Percentiles rank a stretch among this genome's conserved stretches.
phyloP scores from a whole-genome alignment of 345 rosid species.

The Lepidium africanum region DNA sequence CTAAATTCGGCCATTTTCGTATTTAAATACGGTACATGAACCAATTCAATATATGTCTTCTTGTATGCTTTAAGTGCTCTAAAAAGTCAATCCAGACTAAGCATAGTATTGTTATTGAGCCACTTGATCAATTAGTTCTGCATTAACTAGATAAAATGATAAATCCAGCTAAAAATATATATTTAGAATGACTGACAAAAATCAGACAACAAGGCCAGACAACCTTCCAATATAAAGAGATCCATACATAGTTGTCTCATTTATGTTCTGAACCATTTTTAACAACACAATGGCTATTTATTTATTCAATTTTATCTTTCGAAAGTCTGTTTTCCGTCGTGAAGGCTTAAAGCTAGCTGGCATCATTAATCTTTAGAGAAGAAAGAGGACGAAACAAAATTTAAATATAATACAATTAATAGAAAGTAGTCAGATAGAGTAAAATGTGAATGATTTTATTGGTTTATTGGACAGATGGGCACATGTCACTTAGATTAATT shows the following conservation, averaged over 20 bases:
- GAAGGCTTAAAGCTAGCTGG: slow-evolving; percentile 24
- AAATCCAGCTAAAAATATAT: slow-evolving; percentile 14
- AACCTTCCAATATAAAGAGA: slow-evolving; percentile 9
- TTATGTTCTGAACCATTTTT: neutral
- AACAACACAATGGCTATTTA: neutral
- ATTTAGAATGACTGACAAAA: slow-evolving; percentile 4
- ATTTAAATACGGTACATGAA: slow-evolving; percentile 2
- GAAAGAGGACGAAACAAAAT: neutral
- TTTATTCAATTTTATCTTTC: neutral
- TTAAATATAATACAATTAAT: neutral
- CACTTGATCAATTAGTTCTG: slow-evolving; percentile 17
- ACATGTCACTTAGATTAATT: too few species aligned
- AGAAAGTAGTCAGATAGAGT: slow-evolving; percentile 4
- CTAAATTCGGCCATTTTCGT: neutral
- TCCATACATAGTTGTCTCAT: slow-evolving; percentile 17
- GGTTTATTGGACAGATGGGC: slow-evolving; percentile 1
- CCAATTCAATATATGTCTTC: neutral
- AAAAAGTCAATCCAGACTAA: slow-evolving; percentile 1
- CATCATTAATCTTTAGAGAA: slow-evolving; percentile 20
- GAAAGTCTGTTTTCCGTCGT: slow-evolving; percentile 11
- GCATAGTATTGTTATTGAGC: neutral
- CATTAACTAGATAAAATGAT: slow-evolving; percentile 1
- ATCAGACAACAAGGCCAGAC: slow-evolving; percentile 25
- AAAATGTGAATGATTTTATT: neutral
- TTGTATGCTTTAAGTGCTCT: neutral